Percentiles rank a stretch among this genome's conserved stretches.
Evolutionary conservation across 176 grass and related monocot genomes (phyloP).

Genomic region (Ensete ventricosum): DNA sequence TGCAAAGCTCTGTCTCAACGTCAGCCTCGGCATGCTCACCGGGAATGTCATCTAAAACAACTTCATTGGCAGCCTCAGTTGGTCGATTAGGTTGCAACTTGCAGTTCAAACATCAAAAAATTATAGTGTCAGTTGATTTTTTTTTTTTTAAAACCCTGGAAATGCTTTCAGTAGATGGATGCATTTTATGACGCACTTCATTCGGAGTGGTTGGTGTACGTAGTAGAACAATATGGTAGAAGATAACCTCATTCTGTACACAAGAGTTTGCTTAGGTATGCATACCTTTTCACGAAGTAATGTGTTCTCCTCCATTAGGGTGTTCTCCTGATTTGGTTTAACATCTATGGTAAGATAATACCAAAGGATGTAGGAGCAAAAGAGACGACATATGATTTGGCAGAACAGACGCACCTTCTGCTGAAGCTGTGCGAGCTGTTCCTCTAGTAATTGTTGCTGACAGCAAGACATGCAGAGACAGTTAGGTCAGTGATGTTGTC

Average conservation of each 20-base stretch:
- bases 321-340: slow-evolving; percentile 30
- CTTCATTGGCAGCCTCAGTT: not conserved
- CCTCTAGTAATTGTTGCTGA: slow-evolving; percentile 35
- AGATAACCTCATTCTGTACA: no score
- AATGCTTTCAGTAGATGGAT: slow-evolving; percentile 3
- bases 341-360: not conserved
- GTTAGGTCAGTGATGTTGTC: not conserved
- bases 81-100: slow-evolving; percentile 13
- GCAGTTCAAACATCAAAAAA: slow-evolving; percentile 23
- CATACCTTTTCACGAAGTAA: slow-evolving; percentile 39
- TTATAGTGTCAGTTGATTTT: not conserved
- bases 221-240: no score
- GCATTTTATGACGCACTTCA: not conserved
- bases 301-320: slow-evolving; percentile 38
- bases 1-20: slow-evolving; percentile 53
- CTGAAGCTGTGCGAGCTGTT: slow-evolving; percentile 36
- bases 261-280: not conserved
- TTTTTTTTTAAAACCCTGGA: not conserved
- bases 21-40: slow-evolving; percentile 9
- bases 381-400: not conserved
- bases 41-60: not conserved
- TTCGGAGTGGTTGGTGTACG: no score
- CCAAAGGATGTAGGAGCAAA: not conserved
- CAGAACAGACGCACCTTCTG: slow-evolving; percentile 29
- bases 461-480: slow-evolving; percentile 6